A percentile compares a stretch with the other conserved stretches of the same genome.
phyloP scores from a whole-genome alignment of 2,329 filamentous ascomycete genomes.

The Aspergillus thermomutatus region DNA sequence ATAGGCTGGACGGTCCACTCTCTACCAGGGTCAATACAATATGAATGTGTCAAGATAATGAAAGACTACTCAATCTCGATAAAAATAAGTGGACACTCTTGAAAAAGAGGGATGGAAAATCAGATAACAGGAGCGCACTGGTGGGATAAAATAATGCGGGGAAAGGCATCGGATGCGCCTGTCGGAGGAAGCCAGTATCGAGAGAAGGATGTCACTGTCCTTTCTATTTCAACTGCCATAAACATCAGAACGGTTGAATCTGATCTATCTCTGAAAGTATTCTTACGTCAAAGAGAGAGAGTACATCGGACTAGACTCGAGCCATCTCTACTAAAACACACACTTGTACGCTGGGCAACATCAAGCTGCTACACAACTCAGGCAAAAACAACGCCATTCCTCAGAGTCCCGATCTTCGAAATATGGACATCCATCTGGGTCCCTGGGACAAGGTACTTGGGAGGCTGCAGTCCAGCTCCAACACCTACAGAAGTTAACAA shows the following conservation, averaged over 20 bases:
- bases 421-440: conserved; percentile 42
- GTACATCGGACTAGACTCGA: neutral
- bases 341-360: conserved; percentile 16
- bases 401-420: conserved; percentile 40
- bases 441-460: no score
- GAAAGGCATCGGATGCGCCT: neutral
- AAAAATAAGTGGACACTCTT: neutral
- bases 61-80: neutral
- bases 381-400: no score
- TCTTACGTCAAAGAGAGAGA: neutral
- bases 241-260: no score
- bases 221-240: no score
- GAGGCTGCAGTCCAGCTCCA: no score
- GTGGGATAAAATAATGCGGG: neutral
- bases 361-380: conserved; percentile 33
- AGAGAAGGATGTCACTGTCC: no score
- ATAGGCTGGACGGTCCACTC: neutral
- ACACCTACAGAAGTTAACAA: no score
- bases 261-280: no score
- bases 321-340: neutral
- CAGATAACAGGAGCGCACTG: neutral
- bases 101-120: neutral
- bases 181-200: no score
- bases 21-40: no score
- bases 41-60: no score